Conservation (phyloP, 163 green algal species). For the Chlorella variabilis region DNA sequence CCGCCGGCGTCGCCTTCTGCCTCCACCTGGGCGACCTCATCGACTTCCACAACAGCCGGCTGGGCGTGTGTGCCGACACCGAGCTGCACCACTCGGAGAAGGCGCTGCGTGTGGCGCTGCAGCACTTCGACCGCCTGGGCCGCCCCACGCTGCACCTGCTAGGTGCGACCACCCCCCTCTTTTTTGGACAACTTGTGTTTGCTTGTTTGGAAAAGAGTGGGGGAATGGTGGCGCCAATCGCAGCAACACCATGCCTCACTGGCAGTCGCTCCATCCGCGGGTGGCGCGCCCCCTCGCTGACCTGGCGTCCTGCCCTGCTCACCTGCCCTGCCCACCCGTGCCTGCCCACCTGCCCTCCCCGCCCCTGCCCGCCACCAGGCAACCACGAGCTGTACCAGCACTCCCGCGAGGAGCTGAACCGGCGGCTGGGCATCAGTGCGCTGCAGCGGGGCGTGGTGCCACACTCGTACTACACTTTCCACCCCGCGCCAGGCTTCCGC, state of each 20-base stretch:
- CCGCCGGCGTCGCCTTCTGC: conserved; percentile 54
- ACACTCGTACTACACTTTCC: conserved; percentile 43
- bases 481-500: conserved; percentile 56
- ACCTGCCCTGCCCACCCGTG: no score
- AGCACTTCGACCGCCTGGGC: conserved; percentile 62
- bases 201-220: no score
- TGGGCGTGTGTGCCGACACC: background rate
- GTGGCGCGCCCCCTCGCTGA: no score
- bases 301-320: no score
- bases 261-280: no score
- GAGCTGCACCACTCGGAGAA: conserved; percentile 40
- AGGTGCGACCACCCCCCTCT: background rate
- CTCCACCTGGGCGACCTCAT: conserved; percentile 81
- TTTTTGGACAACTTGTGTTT: no score
- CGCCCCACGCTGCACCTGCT: conserved; percentile 72
- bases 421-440: conserved; percentile 35
- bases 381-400: conserved; percentile 85
- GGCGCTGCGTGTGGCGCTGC: conserved; percentile 60
- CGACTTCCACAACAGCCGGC: conserved; percentile 44
- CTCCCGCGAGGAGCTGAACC: conserved; percentile 40
- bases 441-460: background rate
- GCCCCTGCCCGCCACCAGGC: conserved; percentile 8
- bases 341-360: no score
- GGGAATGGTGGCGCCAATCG: no score
- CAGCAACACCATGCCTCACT: no score